These are phyloP conservation scores for Neurospora pannonica DNA, from an alignment of 495 filamentous ascomycete genomes.

Conservation along the genomic window DNA sequence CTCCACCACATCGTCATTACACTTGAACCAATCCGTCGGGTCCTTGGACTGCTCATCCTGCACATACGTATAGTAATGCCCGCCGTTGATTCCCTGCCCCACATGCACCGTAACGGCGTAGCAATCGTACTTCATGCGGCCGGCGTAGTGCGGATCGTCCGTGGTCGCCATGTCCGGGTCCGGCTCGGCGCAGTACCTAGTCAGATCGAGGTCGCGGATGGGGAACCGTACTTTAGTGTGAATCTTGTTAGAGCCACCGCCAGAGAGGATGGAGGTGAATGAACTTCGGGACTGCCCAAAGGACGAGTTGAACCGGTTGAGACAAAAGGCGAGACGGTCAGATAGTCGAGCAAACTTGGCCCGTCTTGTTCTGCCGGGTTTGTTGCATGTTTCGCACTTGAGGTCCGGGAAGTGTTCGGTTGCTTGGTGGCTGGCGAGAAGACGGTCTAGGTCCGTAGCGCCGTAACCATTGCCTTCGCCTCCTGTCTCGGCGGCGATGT, in stretches of 20 bases:
- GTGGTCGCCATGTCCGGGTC: slow-evolving; percentile 6
- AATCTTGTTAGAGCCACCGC: slow-evolving; percentile 12
- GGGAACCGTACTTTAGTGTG: slow-evolving; percentile 24
- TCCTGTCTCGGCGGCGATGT: slow-evolving; percentile 4
- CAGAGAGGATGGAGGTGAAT: not conserved
- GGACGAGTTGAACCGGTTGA: slow-evolving; percentile 19
- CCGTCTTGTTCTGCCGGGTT: slow-evolving; percentile 18
- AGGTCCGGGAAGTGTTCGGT: slow-evolving; percentile 9
- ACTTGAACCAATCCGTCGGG: slow-evolving; percentile 22
- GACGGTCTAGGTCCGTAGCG: slow-evolving; percentile 10
- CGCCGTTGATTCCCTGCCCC: slow-evolving; percentile 16
- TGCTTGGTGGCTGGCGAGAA: slow-evolving; percentile 10
- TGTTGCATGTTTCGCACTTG: slow-evolving; percentile 23
- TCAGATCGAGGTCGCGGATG: slow-evolving; percentile 28
- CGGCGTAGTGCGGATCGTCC: slow-evolving; percentile 13
- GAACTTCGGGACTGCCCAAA: not conserved
- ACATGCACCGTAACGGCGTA: slow-evolving; percentile 36
- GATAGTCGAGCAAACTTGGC: slow-evolving; percentile 24
- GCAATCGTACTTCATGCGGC: slow-evolving; percentile 30
- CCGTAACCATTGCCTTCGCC: not conserved
- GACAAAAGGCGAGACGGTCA: slow-evolving; percentile 22
- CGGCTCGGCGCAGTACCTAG: slow-evolving; percentile 16
- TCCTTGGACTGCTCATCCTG: slow-evolving; percentile 19
- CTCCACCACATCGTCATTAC: slow-evolving; percentile 21
- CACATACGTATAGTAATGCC: slow-evolving; percentile 37